Conservation (phyloP, 2,329 filamentous ascomycete genomes). For the Hortaea werneckii region DNA sequence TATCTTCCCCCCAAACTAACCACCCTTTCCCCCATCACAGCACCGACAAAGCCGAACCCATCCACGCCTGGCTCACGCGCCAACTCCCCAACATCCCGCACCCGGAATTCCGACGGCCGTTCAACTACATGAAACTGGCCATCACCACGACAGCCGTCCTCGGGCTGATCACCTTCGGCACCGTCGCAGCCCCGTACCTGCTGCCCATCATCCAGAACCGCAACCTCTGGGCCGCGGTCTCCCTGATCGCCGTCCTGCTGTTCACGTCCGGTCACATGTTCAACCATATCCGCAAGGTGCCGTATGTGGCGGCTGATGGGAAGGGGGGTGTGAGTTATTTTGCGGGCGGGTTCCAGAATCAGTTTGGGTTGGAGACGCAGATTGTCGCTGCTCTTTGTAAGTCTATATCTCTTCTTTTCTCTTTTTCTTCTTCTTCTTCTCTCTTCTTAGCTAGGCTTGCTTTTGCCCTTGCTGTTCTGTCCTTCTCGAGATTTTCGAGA, state of each 20-base stretch:
- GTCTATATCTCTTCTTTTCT: conserved; percentile 28
- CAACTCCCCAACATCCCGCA: conserved; percentile 66
- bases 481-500: too few species aligned
- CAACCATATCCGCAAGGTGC: conserved; percentile 94
- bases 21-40: conserved; percentile 33
- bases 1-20: not conserved
- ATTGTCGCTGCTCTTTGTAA: conserved; percentile 88
- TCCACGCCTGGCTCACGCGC: conserved; percentile 68
- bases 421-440: not conserved
- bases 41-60: conserved; percentile 61
- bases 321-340: conserved; percentile 84
- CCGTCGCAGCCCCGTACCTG: conserved; percentile 67
- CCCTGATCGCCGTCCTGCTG: conserved; percentile 76
- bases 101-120: conserved; percentile 67
- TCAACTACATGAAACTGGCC: conserved; percentile 75
- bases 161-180: conserved; percentile 56
- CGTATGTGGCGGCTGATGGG: conserved; percentile 79
- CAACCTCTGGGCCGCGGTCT: conserved; percentile 87
- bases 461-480: too few species aligned
- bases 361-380: conserved; percentile 90
- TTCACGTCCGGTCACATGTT: conserved; percentile 99
- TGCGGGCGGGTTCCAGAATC: conserved; percentile 82
- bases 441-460: conserved; percentile 1
- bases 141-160: conserved; percentile 58
- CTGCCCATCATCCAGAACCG: conserved; percentile 77